Evolutionary conservation across 306 rosid genomes (phyloP), one percentile per base, ranked within the genome.

Genomic region (Prunus mume): DNA sequence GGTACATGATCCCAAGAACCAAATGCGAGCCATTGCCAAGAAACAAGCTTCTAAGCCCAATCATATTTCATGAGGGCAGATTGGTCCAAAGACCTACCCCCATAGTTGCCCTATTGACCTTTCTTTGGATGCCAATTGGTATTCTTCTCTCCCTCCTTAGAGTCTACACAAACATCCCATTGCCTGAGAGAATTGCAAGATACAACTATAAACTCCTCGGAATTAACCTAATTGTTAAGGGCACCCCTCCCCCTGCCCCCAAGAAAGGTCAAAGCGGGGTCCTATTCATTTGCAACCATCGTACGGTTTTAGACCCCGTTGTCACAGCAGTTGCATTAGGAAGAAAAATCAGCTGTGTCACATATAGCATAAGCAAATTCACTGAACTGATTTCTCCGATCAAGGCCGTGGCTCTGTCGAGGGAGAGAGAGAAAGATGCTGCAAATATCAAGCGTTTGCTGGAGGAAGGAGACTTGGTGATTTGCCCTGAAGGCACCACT

Each of bases 401-500:
- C 15, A 92, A 87, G 65, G 90, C 97, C 0, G 92, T 95, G 28
- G 96, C 97, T 1, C 76, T 95, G 10, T 87, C 99, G 2, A 83
- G 99, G 68, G 99, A 95, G 57, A 79, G 97, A 68, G 97, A 90
- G 47, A 92, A 75, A 76, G 99, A 95, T 20, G 99, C 97, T 0
- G 97, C 81, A 0, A 84, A 90, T 18, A 95, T 95, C 17, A 89
- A 78, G 57, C 86, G 81, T 8, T 69, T 92, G 68, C 96, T 95
- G 15, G 88, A 90, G 74, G 97, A 95, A 68, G 99, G 99, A 2
- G 99, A 92, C 68, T 74, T 95, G 19, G 93, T 95, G 68, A 92
- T 95, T 58, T 95, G 91, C 69, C 99, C 97, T 0, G 99, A 95
- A 78, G 99, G 99, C 3, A 95, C 97, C 1, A 95, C 97, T 1